Base-by-base conservation (phyloP, 345 rosid genomes). In the Eutrema heterophyllum region DNA sequence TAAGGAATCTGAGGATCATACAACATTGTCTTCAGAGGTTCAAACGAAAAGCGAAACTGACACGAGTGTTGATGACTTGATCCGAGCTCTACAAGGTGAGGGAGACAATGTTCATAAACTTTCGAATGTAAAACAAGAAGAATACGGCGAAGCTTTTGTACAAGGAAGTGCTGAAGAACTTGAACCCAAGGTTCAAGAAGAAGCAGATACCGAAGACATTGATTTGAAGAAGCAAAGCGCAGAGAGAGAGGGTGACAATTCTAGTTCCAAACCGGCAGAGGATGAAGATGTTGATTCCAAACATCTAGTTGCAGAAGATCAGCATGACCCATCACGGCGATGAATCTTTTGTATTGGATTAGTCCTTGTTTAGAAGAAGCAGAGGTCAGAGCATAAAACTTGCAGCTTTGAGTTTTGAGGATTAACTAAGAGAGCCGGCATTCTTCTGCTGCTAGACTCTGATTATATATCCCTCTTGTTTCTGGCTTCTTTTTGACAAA, bases 1-100 rank as follows among this genome's bases (percentile, higher is more conserved):
- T 29, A 69, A 55, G 14, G 75, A 76, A 62, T 14, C 66, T 62
- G 60, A 69, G 24, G 71, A 69, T 38, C 38, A 54, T 15, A 38
- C 75, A 54, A 53, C 36, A 15, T 26, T 41, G 9, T 27, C 65
- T 44, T 15, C 71, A 45, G 46, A 55, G 46, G 60, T 69, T 56
- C 52, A 69, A n/a, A 29, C 36, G 53, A 56, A 54, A 62, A 70
- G 6, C 11, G 66, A 76, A 69, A 69, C 12, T 45, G 79, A 76
- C 48, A 38, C 45, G 3, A 76, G 79, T 24, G 75, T 76, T 2
- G 79, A 76, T 69, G 79, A 76, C 70, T 63, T 76, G 66, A 46
- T 76, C 15, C 53, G 71, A 76, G 75, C 79, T 69, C 18, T 68
- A 26, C 74, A 75, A 16, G 72, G 79, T 26, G 74, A 61, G 38